Percentiles rank a stretch among this genome's conserved stretches.
Conservation (phyloP, 148 eudicot genomes). For the Diospyros kaki region DNA sequence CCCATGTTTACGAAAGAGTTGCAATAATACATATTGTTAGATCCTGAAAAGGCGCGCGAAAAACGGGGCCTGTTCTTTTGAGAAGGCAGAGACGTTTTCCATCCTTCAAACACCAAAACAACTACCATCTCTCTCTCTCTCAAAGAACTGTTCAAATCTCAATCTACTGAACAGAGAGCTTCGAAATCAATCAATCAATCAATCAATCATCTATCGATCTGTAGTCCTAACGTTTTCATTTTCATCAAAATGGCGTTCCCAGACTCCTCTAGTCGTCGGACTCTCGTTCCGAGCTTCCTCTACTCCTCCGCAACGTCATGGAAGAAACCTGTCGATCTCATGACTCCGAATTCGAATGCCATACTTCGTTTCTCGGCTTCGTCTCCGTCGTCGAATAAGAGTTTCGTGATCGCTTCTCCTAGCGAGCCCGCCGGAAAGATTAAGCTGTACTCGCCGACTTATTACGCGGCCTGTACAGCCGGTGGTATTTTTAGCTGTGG, state of each 20-base stretch:
- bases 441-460: not conserved
- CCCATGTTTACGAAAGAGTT: too few species aligned
- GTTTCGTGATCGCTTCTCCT: slow-evolving; percentile 2
- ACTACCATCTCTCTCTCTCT: too few species aligned
- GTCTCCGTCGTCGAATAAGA: not conserved
- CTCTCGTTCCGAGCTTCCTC: slow-evolving; percentile 24
- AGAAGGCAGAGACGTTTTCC: too few species aligned
- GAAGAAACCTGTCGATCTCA: not conserved
- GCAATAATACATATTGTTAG: too few species aligned
- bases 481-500: slow-evolving; percentile 1
- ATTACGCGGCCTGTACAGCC: not conserved
- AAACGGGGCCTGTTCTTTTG: too few species aligned
- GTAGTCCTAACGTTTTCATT: not conserved
- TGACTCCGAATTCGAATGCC: not conserved
- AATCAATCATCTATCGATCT: too few species aligned
- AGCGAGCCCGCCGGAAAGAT: not conserved
- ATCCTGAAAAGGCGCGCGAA: too few species aligned
- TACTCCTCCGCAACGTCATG: slow-evolving; percentile 17
- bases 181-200: too few species aligned
- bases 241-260: not conserved
- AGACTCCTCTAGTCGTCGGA: slow-evolving; percentile 12
- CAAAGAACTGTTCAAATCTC: too few species aligned
- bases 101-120: too few species aligned
- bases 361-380: not conserved
- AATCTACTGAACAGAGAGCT: too few species aligned